Conservation (phyloP, 768 basidiomycete species). For the Xerocomellus dryophilus region DNA sequence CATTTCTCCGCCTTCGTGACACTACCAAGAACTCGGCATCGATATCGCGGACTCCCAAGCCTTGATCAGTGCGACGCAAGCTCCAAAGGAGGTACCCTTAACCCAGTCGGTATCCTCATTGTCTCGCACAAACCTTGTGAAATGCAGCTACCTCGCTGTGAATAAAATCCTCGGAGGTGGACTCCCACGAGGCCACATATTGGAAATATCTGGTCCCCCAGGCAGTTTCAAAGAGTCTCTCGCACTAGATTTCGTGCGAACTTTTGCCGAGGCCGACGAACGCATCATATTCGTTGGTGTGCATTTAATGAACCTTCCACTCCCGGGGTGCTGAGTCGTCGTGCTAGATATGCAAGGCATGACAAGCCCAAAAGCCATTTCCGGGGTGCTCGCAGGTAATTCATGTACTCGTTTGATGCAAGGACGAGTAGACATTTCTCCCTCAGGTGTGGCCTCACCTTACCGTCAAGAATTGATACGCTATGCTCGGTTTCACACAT, state of each 20-base stretch:
- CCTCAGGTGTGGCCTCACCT: conserved; percentile 44
- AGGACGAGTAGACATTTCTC: conserved; percentile 4
- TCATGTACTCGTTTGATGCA: conserved; percentile 8
- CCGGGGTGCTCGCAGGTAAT: conserved; percentile 26
- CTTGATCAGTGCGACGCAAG: conserved; percentile 43
- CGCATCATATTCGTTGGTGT: conserved; percentile 67
- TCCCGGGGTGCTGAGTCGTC: conserved; percentile 2
- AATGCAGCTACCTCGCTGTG: conserved; percentile 42
- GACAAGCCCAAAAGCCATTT: conserved; percentile 39
- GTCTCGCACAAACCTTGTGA: conserved; percentile 15
- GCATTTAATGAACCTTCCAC: not conserved
- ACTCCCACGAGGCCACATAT: conserved; percentile 53
- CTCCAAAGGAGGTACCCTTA: conserved; percentile 31
- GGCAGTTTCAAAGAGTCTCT: conserved; percentile 64
- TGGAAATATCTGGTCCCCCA: conserved; percentile 77
- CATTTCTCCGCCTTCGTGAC: not conserved
- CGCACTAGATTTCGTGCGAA: conserved; percentile 46
- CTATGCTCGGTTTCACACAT: conserved; percentile 37
- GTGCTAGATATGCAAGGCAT: conserved; percentile 48
- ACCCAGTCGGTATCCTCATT: conserved; percentile 59
- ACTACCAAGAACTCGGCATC: conserved; percentile 47
- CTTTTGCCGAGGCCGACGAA: conserved; percentile 45
- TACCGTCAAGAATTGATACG: conserved; percentile 21
- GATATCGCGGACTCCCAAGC: conserved; percentile 44
- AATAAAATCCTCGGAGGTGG: conserved; percentile 65